Evolutionary conservation across 208 protist genomes (phyloP), one percentile per base, ranked within the genome.

Genomic region (Trichomonas gallinae): DNA sequence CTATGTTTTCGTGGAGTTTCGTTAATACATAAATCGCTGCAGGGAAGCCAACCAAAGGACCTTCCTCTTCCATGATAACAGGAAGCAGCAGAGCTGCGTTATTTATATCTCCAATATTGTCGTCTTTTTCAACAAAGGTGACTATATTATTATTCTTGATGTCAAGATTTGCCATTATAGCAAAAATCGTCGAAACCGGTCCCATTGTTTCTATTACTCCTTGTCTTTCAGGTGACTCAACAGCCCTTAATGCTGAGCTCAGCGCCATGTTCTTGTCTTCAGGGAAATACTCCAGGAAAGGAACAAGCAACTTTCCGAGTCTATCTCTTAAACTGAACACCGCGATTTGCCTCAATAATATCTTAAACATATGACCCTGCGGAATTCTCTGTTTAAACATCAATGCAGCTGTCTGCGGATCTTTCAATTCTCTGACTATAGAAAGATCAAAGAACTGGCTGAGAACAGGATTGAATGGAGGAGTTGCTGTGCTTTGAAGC

Each of bases 11-110:
- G 15, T 93, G 87, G 0, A 93, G 10, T 42, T 93, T 93, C 8
- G 42, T 93, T 0, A 93, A 15, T 21, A 51, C 34, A 93, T 93
- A 93, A 58, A 93, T 48, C 0, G 87, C 26, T 38, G 87, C 87
- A 26, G 87, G 87, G 51, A 93, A 93, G 6, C 40, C 87, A 51
- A 93, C 46, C 3, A 48, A n/a, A 49, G 87, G 87, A 26, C 87
- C 87, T 51, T 93, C 87, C 38, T 93, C 87, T 93, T 93, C 87
- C 87, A 93, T 93, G 26, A 93, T 31, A 58, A 93, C 87, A 26
- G 87, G 87, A 17, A 93, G 31, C 1, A 93, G 44, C 34, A 93
- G 42, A 0, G 87, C 11, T 13, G 87, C 40, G 38, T 93, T 34
- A 38, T 48, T n/a, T 13, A 51, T 40, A 93, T 93, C 87, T 17